Evolutionary conservation across 257 asterid species (phyloP).

Genomic region (Petrea volubilis): DNA sequence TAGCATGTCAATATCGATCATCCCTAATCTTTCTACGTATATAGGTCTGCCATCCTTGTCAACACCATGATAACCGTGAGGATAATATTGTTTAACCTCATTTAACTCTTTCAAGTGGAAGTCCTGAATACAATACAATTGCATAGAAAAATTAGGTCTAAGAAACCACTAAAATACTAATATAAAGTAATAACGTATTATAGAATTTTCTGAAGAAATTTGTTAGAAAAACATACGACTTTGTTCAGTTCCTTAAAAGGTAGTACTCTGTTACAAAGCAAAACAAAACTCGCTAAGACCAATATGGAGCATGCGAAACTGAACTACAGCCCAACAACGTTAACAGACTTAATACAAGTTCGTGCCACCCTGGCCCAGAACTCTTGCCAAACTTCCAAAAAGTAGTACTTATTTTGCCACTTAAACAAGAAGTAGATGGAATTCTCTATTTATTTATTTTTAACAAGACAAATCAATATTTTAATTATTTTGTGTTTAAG

Average conservation of each 20-base stretch:
- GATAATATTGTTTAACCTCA: constrained; percentile 45
- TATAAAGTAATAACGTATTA: not conserved
- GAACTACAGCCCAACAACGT: not conserved
- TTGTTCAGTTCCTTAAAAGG: not conserved
- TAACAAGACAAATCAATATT: not conserved
- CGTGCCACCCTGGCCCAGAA: not conserved
- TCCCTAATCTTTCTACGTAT: constrained; percentile 53
- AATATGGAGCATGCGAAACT: not conserved
- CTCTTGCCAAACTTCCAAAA: not conserved
- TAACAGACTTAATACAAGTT: not conserved
- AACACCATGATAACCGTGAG: constrained; percentile 57
- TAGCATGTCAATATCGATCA: constrained; percentile 42
- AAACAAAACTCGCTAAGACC: not conserved
- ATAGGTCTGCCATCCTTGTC: constrained; percentile 58
- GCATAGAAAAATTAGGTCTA: not conserved
- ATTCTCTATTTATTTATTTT: not conserved
- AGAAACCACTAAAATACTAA: not conserved
- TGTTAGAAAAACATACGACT: not conserved
- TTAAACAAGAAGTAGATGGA: not conserved
- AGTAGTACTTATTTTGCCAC: not conserved
- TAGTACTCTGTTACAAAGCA: too few species aligned
- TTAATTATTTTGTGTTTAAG: not conserved
- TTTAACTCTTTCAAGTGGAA: constrained; percentile 47
- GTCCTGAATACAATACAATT: constrained; percentile 33
- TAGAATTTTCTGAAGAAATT: not conserved